Base-by-base conservation (phyloP, 2,329 filamentous ascomycete species). In the Trichoderma brevicompactum region DNA sequence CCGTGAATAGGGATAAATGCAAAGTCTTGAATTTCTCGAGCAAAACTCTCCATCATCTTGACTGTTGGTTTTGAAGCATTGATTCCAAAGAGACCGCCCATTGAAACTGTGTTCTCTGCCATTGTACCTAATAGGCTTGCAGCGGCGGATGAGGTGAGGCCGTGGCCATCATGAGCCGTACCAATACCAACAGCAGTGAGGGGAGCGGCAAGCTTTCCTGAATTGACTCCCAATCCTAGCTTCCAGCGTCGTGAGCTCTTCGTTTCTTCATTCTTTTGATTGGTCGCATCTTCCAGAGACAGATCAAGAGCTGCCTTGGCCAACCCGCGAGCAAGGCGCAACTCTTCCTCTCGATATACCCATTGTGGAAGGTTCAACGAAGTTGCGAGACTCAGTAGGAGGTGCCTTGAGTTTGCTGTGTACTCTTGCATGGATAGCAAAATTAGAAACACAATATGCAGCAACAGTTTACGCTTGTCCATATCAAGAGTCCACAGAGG, bases 31-130 rank as follows among this genome's bases (percentile, higher is more conserved):
- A 98, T 89, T 69, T 97, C 92, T 70, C 88, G 88, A 10, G 90
- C 86, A 74, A 96, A 96, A n/a, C 89, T 83, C 69, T 97, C 92
- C 83, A 97, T 91, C 83, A 94, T 92, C 75, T 93, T 89, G 60
- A 89, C 87, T 0, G 91, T 91, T 83, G 96, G 94, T 41, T 89
- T 87, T 1, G 89, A 88, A 49, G 91, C 91, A 74, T 96, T 97
- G n/a, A 95, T 92, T 8, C 95, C 95, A 73, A 98, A 97, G 44
- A 98, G 80, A 43, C 90, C 87, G 15, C 94, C 94, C 36, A 97
- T 89, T 48, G 93, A 81, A 15, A 95, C 85, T 5, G 89, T 87
- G 68, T 90, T 95, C 43, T 94, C 89, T 2, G 92, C 90, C 72
- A 97, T 83, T 17, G 88, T 85, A 10, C 94, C 94, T 0, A 98